phyloP scores from a whole-genome alignment of 78 protist genomes.

The slime mould (Dictyostelium discoideum) region dicty_2.7 NC_007091.3:3399001-3399500 shows the following conservation, averaged over 20 bases:
- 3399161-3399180: not conserved
- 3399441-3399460: not conserved
- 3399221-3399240: constrained; percentile 6
- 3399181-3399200: not conserved
- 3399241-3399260: constrained; percentile 52
- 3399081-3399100: not conserved
- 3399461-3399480: constrained; percentile 3
- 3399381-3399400: constrained; percentile 48
- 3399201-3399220: constrained; percentile 54
- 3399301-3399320: not conserved
- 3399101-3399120: not conserved
- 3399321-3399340: not conserved
- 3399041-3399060: not conserved
- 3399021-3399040: not conserved
- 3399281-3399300: not conserved
- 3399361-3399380: constrained; percentile 25
- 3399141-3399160: constrained; percentile 58
- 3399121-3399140: not conserved
- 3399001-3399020: not conserved
- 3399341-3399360: constrained; percentile 10
- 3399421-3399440: constrained; percentile 9
- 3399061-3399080: not conserved
- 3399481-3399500: constrained; percentile 22
- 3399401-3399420: constrained; percentile 55
- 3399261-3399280: not conserved